phyloP scores from a whole-genome alignment of 768 basidiomycete genomes.

The Boletus coccyginus region DNA sequence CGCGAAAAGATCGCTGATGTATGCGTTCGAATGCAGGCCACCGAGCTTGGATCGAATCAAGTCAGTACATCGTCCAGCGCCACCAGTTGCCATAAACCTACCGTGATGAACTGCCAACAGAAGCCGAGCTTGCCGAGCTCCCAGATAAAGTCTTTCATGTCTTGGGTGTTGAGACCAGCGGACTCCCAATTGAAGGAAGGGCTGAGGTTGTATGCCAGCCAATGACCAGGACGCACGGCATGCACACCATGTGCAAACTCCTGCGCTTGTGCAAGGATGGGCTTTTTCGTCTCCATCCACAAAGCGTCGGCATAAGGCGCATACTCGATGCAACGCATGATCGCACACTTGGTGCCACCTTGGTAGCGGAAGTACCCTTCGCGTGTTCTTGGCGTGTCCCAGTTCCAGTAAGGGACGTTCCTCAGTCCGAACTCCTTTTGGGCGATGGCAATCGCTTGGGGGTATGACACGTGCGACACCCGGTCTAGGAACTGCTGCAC shows the following conservation, averaged over 20 bases:
- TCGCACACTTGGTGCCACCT: conserved; percentile 92
- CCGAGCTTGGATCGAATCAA: conserved; percentile 59
- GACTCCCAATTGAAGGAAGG: conserved; percentile 95
- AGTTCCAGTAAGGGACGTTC: conserved; percentile 84
- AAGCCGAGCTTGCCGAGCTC: conserved; percentile 93
- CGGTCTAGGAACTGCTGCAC: conserved; percentile 63
- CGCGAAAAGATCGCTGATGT: conserved; percentile 94
- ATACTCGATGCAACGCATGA: conserved; percentile 89
- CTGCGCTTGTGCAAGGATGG: conserved; percentile 85
- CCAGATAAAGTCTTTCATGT: conserved; percentile 92
- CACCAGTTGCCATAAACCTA: conserved; percentile 36
- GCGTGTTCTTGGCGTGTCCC: conserved; percentile 91
- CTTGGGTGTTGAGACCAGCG: conserved; percentile 79
- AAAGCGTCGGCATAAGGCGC: conserved; percentile 90
- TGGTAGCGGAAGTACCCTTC: conserved; percentile 98
- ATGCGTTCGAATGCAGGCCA: conserved; percentile 95
- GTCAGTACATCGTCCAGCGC: conserved; percentile 3
- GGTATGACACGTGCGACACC: conserved; percentile 65
- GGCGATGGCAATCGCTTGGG: conserved; percentile 70
- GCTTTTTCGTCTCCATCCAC: conserved; percentile 98
- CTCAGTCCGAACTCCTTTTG: conserved; percentile 74
- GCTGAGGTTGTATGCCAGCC: conserved; percentile 95
- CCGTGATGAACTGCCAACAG: conserved; percentile 99
- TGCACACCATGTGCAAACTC: conserved; percentile 92
- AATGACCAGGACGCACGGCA: conserved; percentile 78